These are phyloP conservation scores for Synchytrium microbalum DNA, from an alignment of 371 early-diverging fungal genomes.

Conservation along the genomic window DNA sequence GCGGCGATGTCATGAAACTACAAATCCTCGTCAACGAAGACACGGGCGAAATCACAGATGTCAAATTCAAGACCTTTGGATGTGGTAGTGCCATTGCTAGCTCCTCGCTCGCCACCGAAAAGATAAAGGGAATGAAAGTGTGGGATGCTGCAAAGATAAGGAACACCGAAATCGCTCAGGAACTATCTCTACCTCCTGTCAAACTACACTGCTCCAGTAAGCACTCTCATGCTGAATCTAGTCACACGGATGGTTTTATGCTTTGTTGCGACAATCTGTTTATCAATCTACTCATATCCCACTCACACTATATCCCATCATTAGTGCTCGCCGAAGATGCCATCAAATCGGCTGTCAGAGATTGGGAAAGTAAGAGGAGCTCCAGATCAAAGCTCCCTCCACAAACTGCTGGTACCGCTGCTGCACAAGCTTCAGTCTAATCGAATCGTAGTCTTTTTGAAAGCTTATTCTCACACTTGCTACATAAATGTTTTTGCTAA, in stretches of 20 bases:
- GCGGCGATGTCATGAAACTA: constrained; percentile 99
- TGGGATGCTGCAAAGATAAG: constrained; percentile 86
- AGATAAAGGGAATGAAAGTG: constrained; percentile 87
- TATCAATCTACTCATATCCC: constrained; percentile 6
- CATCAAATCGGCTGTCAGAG: constrained; percentile 92
- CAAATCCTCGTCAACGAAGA: constrained; percentile 94
- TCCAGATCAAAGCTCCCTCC: background rate
- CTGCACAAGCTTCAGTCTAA: background rate
- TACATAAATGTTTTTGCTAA: too few relatives aligned
- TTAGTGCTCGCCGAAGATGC: constrained; percentile 98
- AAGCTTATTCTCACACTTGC: too few relatives aligned
- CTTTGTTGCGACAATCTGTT: constrained; percentile 6
- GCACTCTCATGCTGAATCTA: constrained; percentile 18
- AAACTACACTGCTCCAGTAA: constrained; percentile 97
- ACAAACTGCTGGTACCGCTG: background rate
- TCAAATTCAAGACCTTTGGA: constrained; percentile 99
- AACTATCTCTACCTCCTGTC: constrained; percentile 94
- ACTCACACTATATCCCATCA: background rate
- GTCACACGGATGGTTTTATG: background rate
- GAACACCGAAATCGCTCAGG: constrained; percentile 96
- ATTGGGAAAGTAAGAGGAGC: constrained; percentile 52
- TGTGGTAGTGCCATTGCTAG: constrained; percentile 98
- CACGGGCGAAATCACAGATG: constrained; percentile 87
- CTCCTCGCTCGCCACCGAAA: constrained; percentile 87
- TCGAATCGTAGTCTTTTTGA: too few relatives aligned